These are phyloP conservation scores for Pachysandra terminalis DNA, from an alignment of 164 flowering plant genomes.

Conservation along the genomic window DNA sequence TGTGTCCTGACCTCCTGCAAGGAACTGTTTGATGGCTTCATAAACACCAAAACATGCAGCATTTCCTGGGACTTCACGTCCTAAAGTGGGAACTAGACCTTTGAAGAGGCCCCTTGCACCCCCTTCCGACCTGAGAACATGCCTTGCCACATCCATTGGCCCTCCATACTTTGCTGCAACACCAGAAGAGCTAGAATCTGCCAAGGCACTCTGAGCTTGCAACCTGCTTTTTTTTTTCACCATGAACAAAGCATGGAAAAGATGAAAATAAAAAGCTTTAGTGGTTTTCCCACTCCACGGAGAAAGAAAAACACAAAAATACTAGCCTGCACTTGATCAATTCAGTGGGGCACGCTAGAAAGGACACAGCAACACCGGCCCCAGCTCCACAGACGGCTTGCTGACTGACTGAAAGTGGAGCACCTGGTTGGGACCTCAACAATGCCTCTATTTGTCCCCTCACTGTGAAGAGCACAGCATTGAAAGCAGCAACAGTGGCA, in stretches of 20 bases:
- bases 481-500: constrained; percentile 96
- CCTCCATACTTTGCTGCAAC: constrained; percentile 80
- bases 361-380: constrained; percentile 91
- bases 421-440: constrained; percentile 80
- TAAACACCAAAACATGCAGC: constrained; percentile 95
- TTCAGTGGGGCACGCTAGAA: constrained; percentile 96
- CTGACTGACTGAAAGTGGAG: constrained; percentile 66
- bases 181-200: constrained; percentile 37
- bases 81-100: constrained; percentile 86
- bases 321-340: constrained; percentile 93
- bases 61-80: constrained; percentile 96
- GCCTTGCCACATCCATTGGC: constrained; percentile 91
- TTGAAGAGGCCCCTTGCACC: constrained; percentile 78
- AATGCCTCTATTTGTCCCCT: constrained; percentile 90
- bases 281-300: background rate
- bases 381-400: constrained; percentile 84
- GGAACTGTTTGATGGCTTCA: constrained; percentile 60
- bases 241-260: background rate
- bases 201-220: constrained; percentile 92
- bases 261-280: background rate
- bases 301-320: background rate
- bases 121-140: constrained; percentile 80
- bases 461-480: constrained; percentile 88
- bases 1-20: constrained; percentile 93
- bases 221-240: constrained; percentile 42